Conservation (phyloP, 2,329 filamentous ascomycete genomes). For the Scedosporium minutisporum region DNA sequence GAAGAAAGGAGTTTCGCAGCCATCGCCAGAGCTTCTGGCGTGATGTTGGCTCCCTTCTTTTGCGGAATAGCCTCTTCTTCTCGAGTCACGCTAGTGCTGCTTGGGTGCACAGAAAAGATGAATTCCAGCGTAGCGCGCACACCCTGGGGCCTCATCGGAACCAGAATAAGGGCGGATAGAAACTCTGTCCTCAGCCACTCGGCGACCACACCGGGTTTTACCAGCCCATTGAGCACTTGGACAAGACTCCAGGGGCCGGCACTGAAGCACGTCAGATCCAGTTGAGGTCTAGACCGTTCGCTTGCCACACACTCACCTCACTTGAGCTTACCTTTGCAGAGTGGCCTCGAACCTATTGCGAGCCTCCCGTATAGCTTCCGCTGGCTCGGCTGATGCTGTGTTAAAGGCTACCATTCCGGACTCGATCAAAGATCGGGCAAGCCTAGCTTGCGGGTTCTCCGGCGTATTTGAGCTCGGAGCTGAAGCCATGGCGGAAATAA, state of each 20-base stretch:
- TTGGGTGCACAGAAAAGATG: constrained; percentile 58
- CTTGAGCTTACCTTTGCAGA: constrained; percentile 33
- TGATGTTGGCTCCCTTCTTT: constrained; percentile 53
- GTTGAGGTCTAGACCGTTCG: not conserved
- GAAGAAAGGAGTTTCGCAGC: constrained; percentile 52
- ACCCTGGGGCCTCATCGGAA: constrained; percentile 54
- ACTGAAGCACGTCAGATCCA: constrained; percentile 15
- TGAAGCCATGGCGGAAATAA: not conserved
- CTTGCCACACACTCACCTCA: not conserved
- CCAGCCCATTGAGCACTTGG: constrained; percentile 50
- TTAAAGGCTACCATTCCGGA: constrained; percentile 39
- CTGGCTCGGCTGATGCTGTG: constrained; percentile 22
- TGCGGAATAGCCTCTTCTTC: constrained; percentile 26
- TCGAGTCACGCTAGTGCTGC: constrained; percentile 22
- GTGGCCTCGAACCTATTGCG: constrained; percentile 14
- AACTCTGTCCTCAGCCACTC: constrained; percentile 50
- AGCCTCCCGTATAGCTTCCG: not conserved
- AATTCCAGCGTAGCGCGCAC: constrained; percentile 62
- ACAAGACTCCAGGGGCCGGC: constrained; percentile 42
- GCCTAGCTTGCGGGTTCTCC: constrained; percentile 6
- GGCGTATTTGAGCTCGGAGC: not conserved
- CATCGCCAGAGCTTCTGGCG: constrained; percentile 57
- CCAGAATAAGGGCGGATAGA: constrained; percentile 44
- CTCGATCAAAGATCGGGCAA: constrained; percentile 25
- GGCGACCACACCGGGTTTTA: constrained; percentile 50